phyloP scores from a whole-genome alignment of 2,329 filamentous ascomycete genomes.

The Penicillium sp. region DNA sequence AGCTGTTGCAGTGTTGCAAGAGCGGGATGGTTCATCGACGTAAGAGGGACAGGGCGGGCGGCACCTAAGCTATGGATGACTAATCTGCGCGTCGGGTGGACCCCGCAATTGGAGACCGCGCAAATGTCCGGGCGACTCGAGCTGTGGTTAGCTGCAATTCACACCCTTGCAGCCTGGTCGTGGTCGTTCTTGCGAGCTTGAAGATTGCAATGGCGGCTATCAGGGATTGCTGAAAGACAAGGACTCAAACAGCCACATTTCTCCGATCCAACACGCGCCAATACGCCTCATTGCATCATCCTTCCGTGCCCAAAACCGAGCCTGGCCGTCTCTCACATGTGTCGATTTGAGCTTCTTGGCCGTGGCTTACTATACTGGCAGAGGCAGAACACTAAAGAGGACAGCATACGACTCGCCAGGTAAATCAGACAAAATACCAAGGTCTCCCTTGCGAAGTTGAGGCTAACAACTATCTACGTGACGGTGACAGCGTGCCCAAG shows the following conservation, averaged over 20 bases:
- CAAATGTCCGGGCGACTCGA: slow-evolving; percentile 1
- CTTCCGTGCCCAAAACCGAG: neutral
- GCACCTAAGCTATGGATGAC: slow-evolving; percentile 15
- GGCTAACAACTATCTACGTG: neutral
- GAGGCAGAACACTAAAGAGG: slow-evolving; percentile 29
- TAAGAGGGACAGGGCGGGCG: slow-evolving; percentile 23
- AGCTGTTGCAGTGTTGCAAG: slow-evolving; percentile 6
- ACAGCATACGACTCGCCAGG: slow-evolving; percentile 29
- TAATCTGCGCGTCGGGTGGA: slow-evolving; percentile 16
- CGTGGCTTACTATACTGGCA: slow-evolving; percentile 47
- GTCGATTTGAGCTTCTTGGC: slow-evolving; percentile 49
- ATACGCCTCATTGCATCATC: neutral
- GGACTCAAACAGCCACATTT: neutral
- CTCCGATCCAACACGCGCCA: neutral
- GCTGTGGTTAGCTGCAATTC: neutral
- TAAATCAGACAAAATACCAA: slow-evolving; percentile 14
- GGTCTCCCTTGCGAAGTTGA: neutral
- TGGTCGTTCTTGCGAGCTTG: neutral
- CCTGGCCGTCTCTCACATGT: slow-evolving; percentile 37
- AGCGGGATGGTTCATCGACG: slow-evolving; percentile 24
- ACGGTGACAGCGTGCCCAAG: slow-evolving; percentile 19
- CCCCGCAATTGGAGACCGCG: slow-evolving; percentile 13
- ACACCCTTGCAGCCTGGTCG: neutral
- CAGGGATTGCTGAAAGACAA: neutral
- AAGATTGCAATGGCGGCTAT: neutral